Percentiles rank a stretch among this genome's conserved stretches.
These are phyloP conservation scores for Cytospora mali DNA, from an alignment of 2,329 filamentous ascomycete genomes.

Conservation along the genomic window DNA sequence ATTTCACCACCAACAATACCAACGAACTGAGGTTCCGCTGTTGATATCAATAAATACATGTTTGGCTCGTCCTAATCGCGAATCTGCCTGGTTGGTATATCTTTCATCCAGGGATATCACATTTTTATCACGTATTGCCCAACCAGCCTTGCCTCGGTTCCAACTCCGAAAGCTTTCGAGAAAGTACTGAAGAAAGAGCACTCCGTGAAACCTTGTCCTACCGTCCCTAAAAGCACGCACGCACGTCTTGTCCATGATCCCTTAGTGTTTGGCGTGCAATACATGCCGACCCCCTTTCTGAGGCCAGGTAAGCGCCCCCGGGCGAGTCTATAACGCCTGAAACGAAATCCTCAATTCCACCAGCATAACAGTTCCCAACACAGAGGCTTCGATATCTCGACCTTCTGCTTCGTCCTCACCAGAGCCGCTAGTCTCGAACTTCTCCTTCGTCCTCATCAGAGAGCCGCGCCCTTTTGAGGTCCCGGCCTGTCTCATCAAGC, in stretches of 20 bases:
- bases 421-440: constrained; percentile 21
- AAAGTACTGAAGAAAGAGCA: constrained; percentile 7
- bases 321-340: background rate
- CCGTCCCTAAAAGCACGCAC: constrained; percentile 3
- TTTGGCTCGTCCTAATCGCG: background rate
- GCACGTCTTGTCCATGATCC: background rate
- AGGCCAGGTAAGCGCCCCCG: background rate
- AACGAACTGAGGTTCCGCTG: background rate
- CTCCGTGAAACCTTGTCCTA: background rate
- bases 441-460: constrained; percentile 35
- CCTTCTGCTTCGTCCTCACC: background rate
- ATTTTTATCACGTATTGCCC: constrained; percentile 22
- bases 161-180: constrained; percentile 9
- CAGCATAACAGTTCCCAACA: background rate
- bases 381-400: background rate
- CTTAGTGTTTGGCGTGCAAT: background rate
- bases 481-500: constrained; percentile 28
- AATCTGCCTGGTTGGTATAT: constrained; percentile 11
- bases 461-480: constrained; percentile 33
- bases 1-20: background rate
- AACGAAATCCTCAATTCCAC: background rate
- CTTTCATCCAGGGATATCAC: constrained; percentile 28
- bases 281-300: background rate
- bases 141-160: constrained; percentile 9
- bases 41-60: background rate